Conservation (phyloP, 768 basidiomycete genomes). For the Tricholoma matsutake region DNA sequence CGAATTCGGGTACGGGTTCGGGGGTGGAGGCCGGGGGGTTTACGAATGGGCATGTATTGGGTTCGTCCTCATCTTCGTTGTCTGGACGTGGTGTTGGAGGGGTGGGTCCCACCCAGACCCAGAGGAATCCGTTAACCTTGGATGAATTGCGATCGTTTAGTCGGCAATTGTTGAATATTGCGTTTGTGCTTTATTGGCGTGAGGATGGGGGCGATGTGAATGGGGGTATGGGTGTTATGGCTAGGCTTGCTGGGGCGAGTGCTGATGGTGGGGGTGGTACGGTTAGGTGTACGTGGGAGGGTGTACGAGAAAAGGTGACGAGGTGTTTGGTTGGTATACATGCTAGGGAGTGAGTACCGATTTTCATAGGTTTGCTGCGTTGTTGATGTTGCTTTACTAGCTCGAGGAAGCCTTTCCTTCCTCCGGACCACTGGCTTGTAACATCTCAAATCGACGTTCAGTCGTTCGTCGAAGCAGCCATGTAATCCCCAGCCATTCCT, state of each 20-base stretch:
- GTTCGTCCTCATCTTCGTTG: not conserved
- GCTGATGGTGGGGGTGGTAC: constrained; percentile 22
- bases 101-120: constrained; percentile 10
- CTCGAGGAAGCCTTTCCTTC: constrained; percentile 81
- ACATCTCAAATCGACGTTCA: constrained; percentile 42
- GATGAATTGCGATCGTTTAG: constrained; percentile 81
- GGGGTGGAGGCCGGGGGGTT: not conserved
- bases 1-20: constrained; percentile 9
- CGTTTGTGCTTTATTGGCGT: constrained; percentile 64
- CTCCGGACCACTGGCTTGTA: constrained; percentile 82
- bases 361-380: not conserved
- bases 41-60: not conserved
- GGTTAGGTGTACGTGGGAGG: constrained; percentile 56
- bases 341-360: constrained; percentile 73
- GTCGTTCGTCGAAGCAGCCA: constrained; percentile 82
- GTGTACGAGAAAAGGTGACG: constrained; percentile 73
- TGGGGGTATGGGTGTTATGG: constrained; percentile 5
- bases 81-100: not conserved
- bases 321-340: constrained; percentile 79
- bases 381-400: constrained; percentile 35
- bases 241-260: not conserved
- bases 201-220: constrained; percentile 32
- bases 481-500: constrained; percentile 42
- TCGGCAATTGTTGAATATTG: constrained; percentile 78
- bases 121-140: constrained; percentile 74